Evolutionary conservation across 2,329 filamentous ascomycete genomes (phyloP).

Genomic region (Cladosporium sp.): DNA sequence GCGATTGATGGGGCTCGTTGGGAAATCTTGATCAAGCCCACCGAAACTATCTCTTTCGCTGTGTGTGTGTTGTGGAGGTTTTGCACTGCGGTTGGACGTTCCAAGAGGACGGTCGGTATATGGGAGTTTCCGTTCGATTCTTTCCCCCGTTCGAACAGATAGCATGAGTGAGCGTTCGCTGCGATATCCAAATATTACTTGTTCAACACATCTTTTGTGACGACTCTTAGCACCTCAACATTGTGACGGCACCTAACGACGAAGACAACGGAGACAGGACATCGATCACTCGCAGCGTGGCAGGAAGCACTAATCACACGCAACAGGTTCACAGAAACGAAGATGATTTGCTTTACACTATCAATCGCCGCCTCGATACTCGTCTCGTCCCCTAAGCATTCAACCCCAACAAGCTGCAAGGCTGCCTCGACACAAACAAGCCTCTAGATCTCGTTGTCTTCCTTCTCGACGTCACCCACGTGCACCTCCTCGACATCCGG

Average conservation of each 20-base stretch:
- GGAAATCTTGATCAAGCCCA: neutral
- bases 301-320: neutral
- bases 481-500: conserved; percentile 15
- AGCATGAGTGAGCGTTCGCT: conserved; percentile 14
- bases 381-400: neutral
- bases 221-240: neutral
- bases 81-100: neutral
- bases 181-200: neutral
- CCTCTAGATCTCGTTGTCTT: neutral
- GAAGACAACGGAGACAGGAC: neutral
- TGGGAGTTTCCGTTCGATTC: neutral
- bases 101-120: neutral
- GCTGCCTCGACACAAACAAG: neutral
- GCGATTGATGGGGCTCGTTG: neutral
- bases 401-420: neutral
- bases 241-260: neutral
- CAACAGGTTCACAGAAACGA: neutral
- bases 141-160: neutral
- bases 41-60: neutral
- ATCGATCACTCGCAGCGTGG: neutral
- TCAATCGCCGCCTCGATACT: neutral
- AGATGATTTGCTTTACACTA: neutral
- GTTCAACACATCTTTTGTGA: neutral
- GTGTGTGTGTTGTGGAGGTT: neutral
- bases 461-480: neutral